Base-by-base conservation (phyloP, 805 yeast species). In the Cyberlindnera sargentensis region DNA sequence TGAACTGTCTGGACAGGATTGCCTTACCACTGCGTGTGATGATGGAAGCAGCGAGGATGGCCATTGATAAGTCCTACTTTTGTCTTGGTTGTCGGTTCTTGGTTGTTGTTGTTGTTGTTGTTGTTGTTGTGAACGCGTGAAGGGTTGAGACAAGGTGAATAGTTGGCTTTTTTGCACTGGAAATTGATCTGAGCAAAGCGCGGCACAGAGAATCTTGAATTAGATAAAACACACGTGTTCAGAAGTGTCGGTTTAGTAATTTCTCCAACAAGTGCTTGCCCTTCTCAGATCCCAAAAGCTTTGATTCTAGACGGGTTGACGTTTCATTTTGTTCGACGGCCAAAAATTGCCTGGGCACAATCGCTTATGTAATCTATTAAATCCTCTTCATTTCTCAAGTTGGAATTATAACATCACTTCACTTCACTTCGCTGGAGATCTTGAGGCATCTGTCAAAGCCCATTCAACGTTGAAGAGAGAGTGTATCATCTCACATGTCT, bases 21-120 rank as follows among this genome's bases (percentile, higher is more conserved):
- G 96, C 86, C 57, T 89, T 91, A 46, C 99, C 99, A 46, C 88
- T 83, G 56, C 90, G 87, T 35, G 96, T 83, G 65, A 96, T 86
- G 56, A 93, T 85, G 36, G 96, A 85, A 39, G 96, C 97, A 42
- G 99, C 96, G 61, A 91, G 72, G 42, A 85, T 88, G 49, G 78
- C 90, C 95, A 71, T 71, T 31, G 34, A 15, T 15, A 15, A 15
- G 20, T 15, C 20, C 20, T 15, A 15, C 20, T 15, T 1, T 15
- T 15, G 20, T 15, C 20, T 15, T 15, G 20, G 20, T 15, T 15
- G 20, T 15, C 20, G 20, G 20, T 15, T 15, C 25, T 28, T 37
- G 26, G 39, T 39, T 41, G 39, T 36, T 43, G 37, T 36, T 25
- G 8, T 32, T 30, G 30, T 28, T 28, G 30, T 28, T 28, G 30